A percentile compares a stretch with the other conserved stretches of the same genome.
These are phyloP conservation scores for Kernera saxatilis DNA, from an alignment of 345 rosid genomes.

Conservation along the genomic window DNA sequence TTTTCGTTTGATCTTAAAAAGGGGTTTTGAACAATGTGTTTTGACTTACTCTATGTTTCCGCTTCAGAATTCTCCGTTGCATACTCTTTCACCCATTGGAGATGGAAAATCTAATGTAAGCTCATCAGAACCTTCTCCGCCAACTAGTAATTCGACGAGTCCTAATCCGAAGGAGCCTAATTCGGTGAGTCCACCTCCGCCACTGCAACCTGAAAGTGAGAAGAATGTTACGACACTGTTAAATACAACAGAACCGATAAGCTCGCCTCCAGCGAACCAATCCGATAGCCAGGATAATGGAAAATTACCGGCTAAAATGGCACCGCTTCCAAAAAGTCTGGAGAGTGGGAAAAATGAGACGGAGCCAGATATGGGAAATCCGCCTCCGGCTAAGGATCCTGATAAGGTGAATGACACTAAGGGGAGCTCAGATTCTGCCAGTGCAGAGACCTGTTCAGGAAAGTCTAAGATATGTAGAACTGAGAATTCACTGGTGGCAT, in stretches of 20 bases:
- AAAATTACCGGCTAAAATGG: slow-evolving; percentile 1
- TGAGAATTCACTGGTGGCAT: slow-evolving; percentile 39
- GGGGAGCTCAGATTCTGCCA: slow-evolving; percentile 25
- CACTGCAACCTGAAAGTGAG: slow-evolving; percentile 3
- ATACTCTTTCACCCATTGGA: slow-evolving; percentile 12
- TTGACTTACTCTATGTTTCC: slow-evolving; percentile 10
- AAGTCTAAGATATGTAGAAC: slow-evolving; percentile 36
- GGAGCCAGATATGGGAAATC: neutral
- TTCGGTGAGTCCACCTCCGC: slow-evolving; percentile 22
- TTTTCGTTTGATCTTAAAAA: neutral
- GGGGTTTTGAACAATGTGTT: slow-evolving; percentile 4
- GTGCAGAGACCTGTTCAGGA: slow-evolving; percentile 45
- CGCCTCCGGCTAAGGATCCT: slow-evolving; percentile 8
- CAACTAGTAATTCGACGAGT: slow-evolving; percentile 18
- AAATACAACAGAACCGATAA: slow-evolving; percentile 14
- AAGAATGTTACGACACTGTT: slow-evolving; percentile 13
- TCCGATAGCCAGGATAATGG: slow-evolving; percentile 8
- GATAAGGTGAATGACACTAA: slow-evolving; percentile 23
- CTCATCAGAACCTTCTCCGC: slow-evolving; percentile 14
- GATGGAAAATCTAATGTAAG: slow-evolving; percentile 21
- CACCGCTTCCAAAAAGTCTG: slow-evolving; percentile 2
- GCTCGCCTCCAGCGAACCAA: slow-evolving; percentile 31
- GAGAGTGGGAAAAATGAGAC: slow-evolving; percentile 23
- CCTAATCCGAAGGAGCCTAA: slow-evolving; percentile 24
- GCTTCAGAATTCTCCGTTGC: slow-evolving; percentile 42